These are phyloP conservation scores for Cupressus sempervirens DNA, from an alignment of 75 land plant species.

Conservation along the genomic window DNA sequence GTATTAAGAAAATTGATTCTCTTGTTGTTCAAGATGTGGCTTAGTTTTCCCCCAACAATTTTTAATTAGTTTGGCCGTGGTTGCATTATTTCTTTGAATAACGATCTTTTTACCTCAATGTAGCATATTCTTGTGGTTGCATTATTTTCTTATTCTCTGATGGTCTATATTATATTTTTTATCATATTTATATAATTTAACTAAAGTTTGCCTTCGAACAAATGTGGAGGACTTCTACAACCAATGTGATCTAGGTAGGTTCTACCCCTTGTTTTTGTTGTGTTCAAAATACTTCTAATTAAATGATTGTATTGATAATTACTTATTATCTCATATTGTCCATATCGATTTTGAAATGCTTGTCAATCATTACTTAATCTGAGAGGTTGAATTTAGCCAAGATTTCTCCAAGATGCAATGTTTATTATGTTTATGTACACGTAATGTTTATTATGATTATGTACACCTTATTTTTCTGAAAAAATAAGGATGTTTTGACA, in stretches of 20 bases:
- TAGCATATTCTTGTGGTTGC: not conserved
- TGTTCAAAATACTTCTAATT: not conserved
- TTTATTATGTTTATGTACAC: not conserved
- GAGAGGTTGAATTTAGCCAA: not conserved
- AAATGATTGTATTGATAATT: not conserved
- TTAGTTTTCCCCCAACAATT: too few relatives aligned
- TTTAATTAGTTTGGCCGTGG: too few relatives aligned
- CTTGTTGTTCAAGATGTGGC: too few relatives aligned
- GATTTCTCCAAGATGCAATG: not conserved
- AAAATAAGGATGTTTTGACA: not conserved
- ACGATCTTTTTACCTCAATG: not conserved
- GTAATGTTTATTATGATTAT: too few relatives aligned
- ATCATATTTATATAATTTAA: not conserved
- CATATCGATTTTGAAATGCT: not conserved
- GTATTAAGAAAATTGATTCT: too few relatives aligned
- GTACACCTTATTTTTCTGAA: too few relatives aligned
- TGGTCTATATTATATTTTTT: not conserved
- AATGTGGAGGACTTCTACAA: constrained; percentile 34
- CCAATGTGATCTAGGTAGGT: constrained; percentile 29
- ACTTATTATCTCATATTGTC: not conserved
- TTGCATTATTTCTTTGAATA: not conserved
- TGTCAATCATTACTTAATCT: not conserved
- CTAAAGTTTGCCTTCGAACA: constrained; percentile 9
- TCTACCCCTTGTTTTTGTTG: not conserved
- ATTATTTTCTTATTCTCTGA: not conserved